Conservation (phyloP, 2,329 filamentous ascomycete species). For the Alternaria sp. region DNA sequence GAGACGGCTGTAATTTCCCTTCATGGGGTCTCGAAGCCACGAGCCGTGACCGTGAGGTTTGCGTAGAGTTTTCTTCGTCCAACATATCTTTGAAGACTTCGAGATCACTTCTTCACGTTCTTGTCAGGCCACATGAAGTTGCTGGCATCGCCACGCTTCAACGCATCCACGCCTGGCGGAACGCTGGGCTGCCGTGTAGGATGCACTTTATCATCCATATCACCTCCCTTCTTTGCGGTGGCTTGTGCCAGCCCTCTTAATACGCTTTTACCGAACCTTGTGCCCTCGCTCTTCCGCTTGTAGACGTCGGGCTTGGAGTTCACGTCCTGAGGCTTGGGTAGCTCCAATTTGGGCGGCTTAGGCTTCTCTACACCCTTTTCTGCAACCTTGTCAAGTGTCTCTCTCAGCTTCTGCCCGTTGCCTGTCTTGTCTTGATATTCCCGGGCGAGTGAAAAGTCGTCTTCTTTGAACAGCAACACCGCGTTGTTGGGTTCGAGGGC, state of each 20-base stretch:
- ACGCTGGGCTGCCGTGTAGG: slow-evolving; percentile 5
- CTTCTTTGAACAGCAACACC: background rate
- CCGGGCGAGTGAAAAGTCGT: background rate
- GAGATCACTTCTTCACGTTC: background rate
- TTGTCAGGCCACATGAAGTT: background rate
- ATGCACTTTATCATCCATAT: background rate
- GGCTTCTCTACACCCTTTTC: background rate
- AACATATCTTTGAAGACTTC: background rate
- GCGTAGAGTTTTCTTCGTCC: background rate
- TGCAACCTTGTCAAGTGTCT: background rate
- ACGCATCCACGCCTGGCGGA: background rate
- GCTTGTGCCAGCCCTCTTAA: background rate
- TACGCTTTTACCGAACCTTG: background rate
- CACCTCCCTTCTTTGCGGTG: background rate
- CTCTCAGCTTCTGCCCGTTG: background rate
- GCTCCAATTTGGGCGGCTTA: background rate
- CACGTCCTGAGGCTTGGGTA: background rate
- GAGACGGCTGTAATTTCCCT: background rate
- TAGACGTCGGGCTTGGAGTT: background rate
- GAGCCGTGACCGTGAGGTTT: background rate
- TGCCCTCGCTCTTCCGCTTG: background rate
- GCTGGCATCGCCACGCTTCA: background rate
- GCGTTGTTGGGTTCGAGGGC: background rate
- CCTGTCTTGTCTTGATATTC: background rate
- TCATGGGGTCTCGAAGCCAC: background rate